Evolutionary conservation across 2,329 filamentous ascomycete genomes (phyloP).

Genomic region (Orbilia blumenaviensis): DNA sequence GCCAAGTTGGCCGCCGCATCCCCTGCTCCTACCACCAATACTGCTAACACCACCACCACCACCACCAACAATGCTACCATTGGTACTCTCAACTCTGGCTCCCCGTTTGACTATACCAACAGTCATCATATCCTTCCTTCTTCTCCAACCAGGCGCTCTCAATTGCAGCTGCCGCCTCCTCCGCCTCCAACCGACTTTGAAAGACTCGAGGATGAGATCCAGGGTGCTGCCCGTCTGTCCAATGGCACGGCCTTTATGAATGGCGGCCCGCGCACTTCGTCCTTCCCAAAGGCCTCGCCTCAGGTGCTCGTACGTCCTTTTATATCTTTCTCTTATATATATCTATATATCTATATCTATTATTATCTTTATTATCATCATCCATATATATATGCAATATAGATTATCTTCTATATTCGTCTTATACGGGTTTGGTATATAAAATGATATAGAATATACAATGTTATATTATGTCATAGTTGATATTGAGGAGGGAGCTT

Average conservation of each 20-base stretch:
- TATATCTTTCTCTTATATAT: no score
- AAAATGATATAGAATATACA: no score
- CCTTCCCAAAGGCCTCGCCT: slow-evolving; percentile 12
- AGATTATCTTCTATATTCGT: no score
- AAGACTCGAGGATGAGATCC: slow-evolving; percentile 45
- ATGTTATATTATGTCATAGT: no score
- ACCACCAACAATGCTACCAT: no score
- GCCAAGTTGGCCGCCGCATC: slow-evolving; percentile 49
- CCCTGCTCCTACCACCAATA: no score
- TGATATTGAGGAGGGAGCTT: no score
- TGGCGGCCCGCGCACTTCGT: slow-evolving; percentile 21
- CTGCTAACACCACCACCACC: no score
- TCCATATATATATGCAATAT: no score
- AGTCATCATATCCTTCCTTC: slow-evolving; percentile 20
- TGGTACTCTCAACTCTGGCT: no score
- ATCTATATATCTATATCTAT: neutral
- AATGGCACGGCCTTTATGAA: slow-evolving; percentile 24
- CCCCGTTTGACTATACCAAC: slow-evolving; percentile 7
- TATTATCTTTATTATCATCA: neutral
- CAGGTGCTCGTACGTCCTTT: slow-evolving; percentile 33
- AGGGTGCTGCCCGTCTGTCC: neutral
- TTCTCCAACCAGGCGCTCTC: slow-evolving; percentile 41
- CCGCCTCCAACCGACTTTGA: slow-evolving; percentile 35
- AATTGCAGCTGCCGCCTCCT: neutral
- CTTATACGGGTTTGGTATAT: no score